Conservation (phyloP, 306 rosid species). For the Pterocarpus santalinus region DNA sequence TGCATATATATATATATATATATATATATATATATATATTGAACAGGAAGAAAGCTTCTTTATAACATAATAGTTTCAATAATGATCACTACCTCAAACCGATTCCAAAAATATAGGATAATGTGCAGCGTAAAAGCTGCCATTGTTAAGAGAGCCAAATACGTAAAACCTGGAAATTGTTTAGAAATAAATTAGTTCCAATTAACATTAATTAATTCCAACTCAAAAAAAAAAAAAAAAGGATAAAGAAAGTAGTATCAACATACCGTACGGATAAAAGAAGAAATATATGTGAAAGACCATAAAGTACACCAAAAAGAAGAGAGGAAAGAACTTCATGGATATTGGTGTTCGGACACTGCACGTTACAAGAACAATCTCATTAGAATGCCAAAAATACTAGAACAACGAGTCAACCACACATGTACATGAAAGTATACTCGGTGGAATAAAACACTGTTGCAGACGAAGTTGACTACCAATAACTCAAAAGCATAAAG, state of each 20-base stretch:
- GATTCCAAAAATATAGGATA: conserved; percentile 94
- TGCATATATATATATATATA: too few species aligned
- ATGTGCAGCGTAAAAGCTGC: conserved; percentile 97
- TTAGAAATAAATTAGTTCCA: conserved; percentile 41
- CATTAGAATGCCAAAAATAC: conserved; percentile 47
- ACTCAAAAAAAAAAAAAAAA: not conserved
- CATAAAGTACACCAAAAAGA: conserved; percentile 92
- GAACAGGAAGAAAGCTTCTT: conserved; percentile 15
- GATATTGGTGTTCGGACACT: conserved; percentile 99
- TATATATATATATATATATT: not conserved
- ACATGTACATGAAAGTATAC: not conserved
- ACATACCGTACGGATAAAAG: conserved; percentile 86
- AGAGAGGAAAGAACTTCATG: conserved; percentile 98
- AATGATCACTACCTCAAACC: conserved; percentile 75
- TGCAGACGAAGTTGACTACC: too few species aligned
- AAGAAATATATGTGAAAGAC: conserved; percentile 98
- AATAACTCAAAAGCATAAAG: too few species aligned
- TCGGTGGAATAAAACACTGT: not conserved
- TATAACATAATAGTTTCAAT: not conserved
- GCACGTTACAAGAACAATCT: conserved; percentile 54
- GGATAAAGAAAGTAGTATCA: not conserved
- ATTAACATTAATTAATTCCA: conserved; percentile 30
- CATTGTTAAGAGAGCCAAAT: conserved; percentile 91
- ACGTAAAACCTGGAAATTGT: conserved; percentile 81
- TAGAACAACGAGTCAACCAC: conserved; percentile 9